Evolutionary conservation across 768 basidiomycete genomes (phyloP).

Genomic region (Trametes elegans): DNA sequence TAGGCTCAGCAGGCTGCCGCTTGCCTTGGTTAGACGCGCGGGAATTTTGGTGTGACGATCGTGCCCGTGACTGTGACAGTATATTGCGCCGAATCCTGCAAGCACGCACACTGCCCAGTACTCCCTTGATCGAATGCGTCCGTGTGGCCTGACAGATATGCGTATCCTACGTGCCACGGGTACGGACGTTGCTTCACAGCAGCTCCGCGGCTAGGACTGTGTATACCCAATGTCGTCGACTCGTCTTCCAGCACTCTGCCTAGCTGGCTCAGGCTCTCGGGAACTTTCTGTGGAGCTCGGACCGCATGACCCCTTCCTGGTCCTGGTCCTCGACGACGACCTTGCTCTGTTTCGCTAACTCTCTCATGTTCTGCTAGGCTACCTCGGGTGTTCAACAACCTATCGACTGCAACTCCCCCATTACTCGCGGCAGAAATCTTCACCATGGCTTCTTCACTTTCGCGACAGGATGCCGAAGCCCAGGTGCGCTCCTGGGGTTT

Average conservation of each 20-base stretch:
- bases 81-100: too few relatives aligned
- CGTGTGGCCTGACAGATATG: background rate
- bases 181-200: too few relatives aligned
- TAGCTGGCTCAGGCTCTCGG: constrained; percentile 5
- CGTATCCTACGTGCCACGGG: too few relatives aligned
- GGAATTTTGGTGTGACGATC: constrained; percentile 13
- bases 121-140: background rate
- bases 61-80: background rate
- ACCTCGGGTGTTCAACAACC: background rate
- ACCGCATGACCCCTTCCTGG: background rate
- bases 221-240: background rate
- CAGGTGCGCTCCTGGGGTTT: constrained; percentile 30
- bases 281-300: background rate
- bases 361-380: background rate
- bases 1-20: background rate
- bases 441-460: constrained; percentile 17
- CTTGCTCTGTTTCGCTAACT: background rate
- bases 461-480: constrained; percentile 20
- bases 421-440: background rate
- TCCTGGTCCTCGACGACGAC: background rate
- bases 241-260: background rate
- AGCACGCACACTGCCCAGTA: too few relatives aligned
- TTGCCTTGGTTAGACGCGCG: background rate
- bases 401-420: background rate
- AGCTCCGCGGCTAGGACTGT: background rate